Percentiles rank a stretch among this genome's conserved stretches.
Evolutionary conservation across 257 asterid genomes (phyloP).

Genomic region (Solanum chaucha): DNA sequence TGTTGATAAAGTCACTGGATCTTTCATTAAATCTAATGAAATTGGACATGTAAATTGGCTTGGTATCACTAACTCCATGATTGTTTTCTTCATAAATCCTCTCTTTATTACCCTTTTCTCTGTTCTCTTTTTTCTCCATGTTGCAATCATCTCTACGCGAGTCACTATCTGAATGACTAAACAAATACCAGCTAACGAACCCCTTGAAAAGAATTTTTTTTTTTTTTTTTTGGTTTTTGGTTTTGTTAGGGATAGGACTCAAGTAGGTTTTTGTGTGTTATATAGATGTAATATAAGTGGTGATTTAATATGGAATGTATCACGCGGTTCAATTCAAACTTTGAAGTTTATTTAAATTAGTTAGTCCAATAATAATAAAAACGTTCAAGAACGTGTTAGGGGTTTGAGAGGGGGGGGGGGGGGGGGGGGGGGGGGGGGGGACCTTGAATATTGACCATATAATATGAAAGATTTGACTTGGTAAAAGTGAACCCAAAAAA

Average conservation of each 20-base stretch:
- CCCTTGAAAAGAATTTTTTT: neutral
- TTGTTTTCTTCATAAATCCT: neutral
- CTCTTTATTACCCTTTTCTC: neutral
- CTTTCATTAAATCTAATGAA: conserved; percentile 39
- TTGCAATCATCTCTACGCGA: conserved; percentile 7
- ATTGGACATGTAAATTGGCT: conserved; percentile 29
- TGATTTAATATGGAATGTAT: neutral
- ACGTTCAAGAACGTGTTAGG: neutral
- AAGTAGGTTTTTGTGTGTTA: neutral
- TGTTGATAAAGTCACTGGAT: conserved; percentile 53
- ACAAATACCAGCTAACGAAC: neutral
- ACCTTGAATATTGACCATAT: neutral
- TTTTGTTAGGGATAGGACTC: neutral
- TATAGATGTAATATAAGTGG: neutral
- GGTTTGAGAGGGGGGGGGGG: neutral
- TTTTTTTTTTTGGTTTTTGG: neutral
- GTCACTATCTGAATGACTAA: neutral
- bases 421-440: no score
- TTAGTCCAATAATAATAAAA: neutral
- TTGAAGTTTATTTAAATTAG: neutral
- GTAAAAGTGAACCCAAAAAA: neutral
- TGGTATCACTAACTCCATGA: conserved; percentile 18
- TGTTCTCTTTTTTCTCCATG: conserved; percentile 26
- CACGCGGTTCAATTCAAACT: neutral
- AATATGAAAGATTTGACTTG: neutral